Evolutionary conservation across 73 alveolate species (phyloP).

Genomic region (Paramecium bursaria): DNA sequence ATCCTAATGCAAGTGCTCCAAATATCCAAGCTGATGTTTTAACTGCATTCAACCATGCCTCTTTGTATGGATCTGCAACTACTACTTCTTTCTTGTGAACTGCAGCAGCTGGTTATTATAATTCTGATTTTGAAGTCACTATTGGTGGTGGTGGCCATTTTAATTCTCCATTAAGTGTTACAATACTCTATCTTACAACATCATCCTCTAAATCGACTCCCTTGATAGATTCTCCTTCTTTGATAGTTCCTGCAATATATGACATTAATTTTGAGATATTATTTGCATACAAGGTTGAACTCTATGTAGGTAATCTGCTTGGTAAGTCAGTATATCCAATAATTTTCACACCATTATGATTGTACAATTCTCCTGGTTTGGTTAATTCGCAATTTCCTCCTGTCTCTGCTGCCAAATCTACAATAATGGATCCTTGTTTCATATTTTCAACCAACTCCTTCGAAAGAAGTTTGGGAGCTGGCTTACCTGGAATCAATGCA

Average conservation of each 20-base stretch:
- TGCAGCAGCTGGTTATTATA: slow-evolving; percentile 12
- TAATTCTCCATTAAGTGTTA: slow-evolving; percentile 68
- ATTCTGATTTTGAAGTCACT: slow-evolving; percentile 30
- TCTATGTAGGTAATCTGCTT: slow-evolving; percentile 74
- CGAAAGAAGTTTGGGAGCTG: slow-evolving; percentile 79
- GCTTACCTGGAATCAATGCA: slow-evolving; percentile 86
- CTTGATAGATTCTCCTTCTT: slow-evolving; percentile 55
- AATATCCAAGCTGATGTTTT: slow-evolving; percentile 49
- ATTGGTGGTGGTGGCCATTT: slow-evolving; percentile 74
- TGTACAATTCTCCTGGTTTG: slow-evolving; percentile 71
- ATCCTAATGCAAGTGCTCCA: slow-evolving; percentile 56
- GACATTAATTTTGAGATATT: slow-evolving; percentile 75
- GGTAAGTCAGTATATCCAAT: slow-evolving; percentile 87
- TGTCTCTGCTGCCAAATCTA: slow-evolving; percentile 85
- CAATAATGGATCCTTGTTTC: slow-evolving; percentile 84
- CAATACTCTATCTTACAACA: slow-evolving; percentile 61
- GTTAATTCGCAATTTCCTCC: slow-evolving; percentile 87
- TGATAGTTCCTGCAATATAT: slow-evolving; percentile 76
- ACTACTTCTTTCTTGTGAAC: slow-evolving; percentile 11
- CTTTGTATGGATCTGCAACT: slow-evolving; percentile 51
- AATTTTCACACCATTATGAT: slow-evolving; percentile 82
- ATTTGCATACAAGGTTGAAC: slow-evolving; percentile 79
- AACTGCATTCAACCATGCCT: slow-evolving; percentile 54
- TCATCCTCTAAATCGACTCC: slow-evolving; percentile 71
- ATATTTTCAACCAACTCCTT: slow-evolving; percentile 75